Base-by-base conservation (phyloP, 495 filamentous ascomycete genomes). In the Parathielavia appendiculata region DNA sequence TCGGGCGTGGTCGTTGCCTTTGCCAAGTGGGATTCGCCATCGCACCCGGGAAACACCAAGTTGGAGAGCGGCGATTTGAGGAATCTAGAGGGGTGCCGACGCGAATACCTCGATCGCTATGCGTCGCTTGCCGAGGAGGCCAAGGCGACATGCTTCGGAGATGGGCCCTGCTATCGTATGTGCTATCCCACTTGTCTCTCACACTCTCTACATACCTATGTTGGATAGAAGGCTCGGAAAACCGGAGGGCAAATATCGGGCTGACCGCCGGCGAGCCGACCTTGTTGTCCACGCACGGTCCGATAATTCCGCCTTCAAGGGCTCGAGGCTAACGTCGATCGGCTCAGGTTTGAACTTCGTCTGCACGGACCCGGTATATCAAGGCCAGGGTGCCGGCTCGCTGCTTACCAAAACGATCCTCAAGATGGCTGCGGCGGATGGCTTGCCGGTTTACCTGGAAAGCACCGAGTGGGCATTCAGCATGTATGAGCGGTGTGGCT, bases 401-500 rank as follows among this genome's bases (percentile, higher is more conserved):
- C 39, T 66, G 30, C 63, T 80, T 6, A 66, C 71, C 8, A n/a
- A 65, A 10, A 60, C 54, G 38, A 71, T 78, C 6, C 68, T 77
- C 26, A 66, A 58, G 5, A 43, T 69, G 44, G 75, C 75, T 0
- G 66, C 69, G 13, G 59, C 52, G 26, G 73, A 76, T 8, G 56
- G 60, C 8, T 36, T 78, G 41, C 61, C 71, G 0, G 64, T 76
- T 11, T 77, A 79, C 52, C 64, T 80, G 6, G 76, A 80, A 44
- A 75, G 71, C 17, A 71, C 76, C 32, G 62, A 67, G n/a, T 36
- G 69, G 1, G 76, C 76, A 0, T 67, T 70, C 5, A 52, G 66
- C 10, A 60, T 78, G 59, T 81, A 81, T 56, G 64, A 66, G 34
- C 67, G 62, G 52, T 53, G 74, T 3, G 76, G 78, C 39, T 81